These are phyloP conservation scores for Aphanomyces astaci DNA, from an alignment of 352 stramenopile species.

Conservation along the genomic window DNA sequence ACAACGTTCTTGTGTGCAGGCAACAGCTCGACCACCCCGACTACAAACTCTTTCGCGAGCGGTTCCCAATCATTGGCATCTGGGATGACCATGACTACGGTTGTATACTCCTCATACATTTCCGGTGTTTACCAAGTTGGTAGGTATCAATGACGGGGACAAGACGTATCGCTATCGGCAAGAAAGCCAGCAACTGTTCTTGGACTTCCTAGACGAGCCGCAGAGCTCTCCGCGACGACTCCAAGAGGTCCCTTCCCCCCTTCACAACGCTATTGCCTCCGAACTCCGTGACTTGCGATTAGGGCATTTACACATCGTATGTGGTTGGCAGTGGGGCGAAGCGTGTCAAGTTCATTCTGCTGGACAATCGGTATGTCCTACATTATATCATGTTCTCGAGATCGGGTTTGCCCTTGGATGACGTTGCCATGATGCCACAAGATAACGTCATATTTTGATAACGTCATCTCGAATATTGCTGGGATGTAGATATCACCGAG, in stretches of 20 bases:
- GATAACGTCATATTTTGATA: too few species aligned
- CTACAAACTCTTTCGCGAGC: constrained; percentile 51
- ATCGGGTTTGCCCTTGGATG: too few species aligned
- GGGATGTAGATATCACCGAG: constrained; percentile 60
- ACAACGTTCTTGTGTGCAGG: constrained; percentile 23
- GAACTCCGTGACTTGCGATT: neutral
- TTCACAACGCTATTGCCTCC: neutral
- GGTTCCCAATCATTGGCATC: constrained; percentile 72
- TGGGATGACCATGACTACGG: constrained; percentile 89
- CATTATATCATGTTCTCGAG: too few species aligned
- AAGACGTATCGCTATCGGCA: constrained; percentile 64
- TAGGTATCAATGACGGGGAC: constrained; percentile 69
- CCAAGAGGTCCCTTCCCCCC: constrained; percentile 34
- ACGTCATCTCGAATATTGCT: constrained; percentile 14
- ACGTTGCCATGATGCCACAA: too few species aligned
- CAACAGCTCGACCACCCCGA: constrained; percentile 55
- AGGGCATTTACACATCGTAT: constrained; percentile 83
- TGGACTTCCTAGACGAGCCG: constrained; percentile 78
- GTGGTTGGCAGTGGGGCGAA: constrained; percentile 51
- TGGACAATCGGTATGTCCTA: constrained; percentile 69
- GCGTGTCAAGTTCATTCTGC: constrained; percentile 79
- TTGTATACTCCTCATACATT: neutral
- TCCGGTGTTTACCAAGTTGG: too few species aligned
- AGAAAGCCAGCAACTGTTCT: constrained; percentile 75
- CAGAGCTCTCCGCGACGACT: constrained; percentile 59